Base-by-base conservation (phyloP, 371 early-diverging fungal species). In the Entomophthora muscae region DNA sequence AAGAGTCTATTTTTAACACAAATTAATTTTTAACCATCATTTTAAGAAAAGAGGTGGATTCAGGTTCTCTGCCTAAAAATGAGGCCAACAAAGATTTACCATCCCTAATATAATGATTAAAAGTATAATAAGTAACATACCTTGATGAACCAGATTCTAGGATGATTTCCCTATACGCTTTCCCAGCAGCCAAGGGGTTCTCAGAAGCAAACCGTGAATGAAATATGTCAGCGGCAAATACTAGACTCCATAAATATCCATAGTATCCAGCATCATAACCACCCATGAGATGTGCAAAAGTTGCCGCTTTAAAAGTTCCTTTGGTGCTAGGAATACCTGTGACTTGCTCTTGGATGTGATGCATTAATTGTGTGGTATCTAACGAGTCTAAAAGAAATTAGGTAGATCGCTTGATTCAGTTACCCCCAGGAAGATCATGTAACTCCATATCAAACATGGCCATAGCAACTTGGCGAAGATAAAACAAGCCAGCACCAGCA, bases 141-240 rank as follows among this genome's bases (percentile, higher is more conserved):
- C n/a, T n/a, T n/a, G n/a, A n/a, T n/a, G n/a, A n/a, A n/a, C n/a
- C n/a, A n/a, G n/a, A n/a, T n/a, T n/a, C n/a, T n/a, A n/a, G n/a
- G n/a, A n/a, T n/a, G n/a, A n/a, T n/a, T n/a, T n/a, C n/a, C n/a
- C n/a, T n/a, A n/a, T n/a, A n/a, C n/a, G n/a, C n/a, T n/a, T n/a
- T n/a, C n/a, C n/a, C n/a, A n/a, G n/a, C n/a, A n/a, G n/a, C n/a
- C n/a, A n/a, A n/a, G n/a, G n/a, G n/a, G n/a, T n/a, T n/a, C n/a
- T n/a, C n/a, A n/a, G n/a, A n/a, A n/a, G n/a, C n/a, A n/a, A n/a
- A n/a, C n/a, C n/a, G n/a, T n/a, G n/a, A n/a, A n/a, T n/a, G n/a
- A 71, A 77, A 93, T 82, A 93, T 87, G 66, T 92, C 93, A 32
- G 86, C 84, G 0, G 88, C 82, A 67, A 83, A 89, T 57, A 91